Evolutionary conservation across 2,329 filamentous ascomycete genomes (phyloP).

Genomic region (Monilinia polystroma): DNA sequence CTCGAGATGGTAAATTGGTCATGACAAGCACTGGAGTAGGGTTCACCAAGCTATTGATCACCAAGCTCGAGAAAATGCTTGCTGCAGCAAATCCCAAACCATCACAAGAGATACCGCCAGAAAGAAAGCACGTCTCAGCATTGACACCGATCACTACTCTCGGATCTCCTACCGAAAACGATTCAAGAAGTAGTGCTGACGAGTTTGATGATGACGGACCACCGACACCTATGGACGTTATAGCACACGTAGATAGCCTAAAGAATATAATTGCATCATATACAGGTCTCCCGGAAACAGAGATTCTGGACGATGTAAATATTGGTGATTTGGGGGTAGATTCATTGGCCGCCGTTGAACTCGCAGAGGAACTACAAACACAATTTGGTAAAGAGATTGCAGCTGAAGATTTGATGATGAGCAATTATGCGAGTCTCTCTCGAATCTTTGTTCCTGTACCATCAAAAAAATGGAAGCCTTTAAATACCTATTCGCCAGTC

Average conservation of each 20-base stretch:
- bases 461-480: neutral
- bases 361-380: constrained; percentile 38
- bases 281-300: constrained; percentile 8
- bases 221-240: neutral
- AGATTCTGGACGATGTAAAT: constrained; percentile 31
- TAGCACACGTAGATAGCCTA: neutral
- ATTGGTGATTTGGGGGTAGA: constrained; percentile 43
- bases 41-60: constrained; percentile 14
- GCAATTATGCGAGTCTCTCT: neutral
- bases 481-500: neutral
- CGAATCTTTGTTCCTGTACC: neutral
- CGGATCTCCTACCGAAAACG: neutral
- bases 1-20: constrained; percentile 3
- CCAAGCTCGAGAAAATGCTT: constrained; percentile 10
- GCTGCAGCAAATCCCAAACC: constrained; percentile 3
- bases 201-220: constrained; percentile 6
- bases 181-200: constrained; percentile 10
- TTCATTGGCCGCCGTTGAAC: constrained; percentile 42
- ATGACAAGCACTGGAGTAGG: neutral
- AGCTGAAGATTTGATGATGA: constrained; percentile 4
- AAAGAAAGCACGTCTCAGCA: neutral
- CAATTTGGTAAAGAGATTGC: constrained; percentile 32
- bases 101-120: neutral
- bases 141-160: neutral
- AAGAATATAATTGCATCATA: constrained; percentile 6